Evolutionary conservation across 768 basidiomycete genomes (phyloP).

Genomic region (Pisolithus marmoratus): DNA sequence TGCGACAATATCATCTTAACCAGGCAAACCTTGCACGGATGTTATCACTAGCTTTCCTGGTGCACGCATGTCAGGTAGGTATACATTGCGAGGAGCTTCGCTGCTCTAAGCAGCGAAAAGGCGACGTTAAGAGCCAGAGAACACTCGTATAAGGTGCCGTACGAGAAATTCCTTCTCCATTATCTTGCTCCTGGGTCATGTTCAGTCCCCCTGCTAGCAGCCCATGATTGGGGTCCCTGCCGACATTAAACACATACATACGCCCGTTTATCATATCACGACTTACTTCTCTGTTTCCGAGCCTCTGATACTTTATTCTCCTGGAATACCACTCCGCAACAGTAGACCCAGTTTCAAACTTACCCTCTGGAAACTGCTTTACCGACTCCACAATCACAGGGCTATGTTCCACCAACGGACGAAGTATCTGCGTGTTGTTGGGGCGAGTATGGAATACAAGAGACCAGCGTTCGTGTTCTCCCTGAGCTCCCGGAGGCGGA

Average conservation of each 20-base stretch:
- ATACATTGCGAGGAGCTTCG: too few species aligned
- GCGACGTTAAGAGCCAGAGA: too few species aligned
- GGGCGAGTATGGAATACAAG: slow-evolving; percentile 66
- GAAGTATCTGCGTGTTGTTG: slow-evolving; percentile 44
- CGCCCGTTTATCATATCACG: too few species aligned
- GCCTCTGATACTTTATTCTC: slow-evolving; percentile 35
- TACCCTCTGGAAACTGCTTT: slow-evolving; percentile 31
- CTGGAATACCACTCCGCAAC: slow-evolving; percentile 38
- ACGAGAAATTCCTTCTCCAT: background rate
- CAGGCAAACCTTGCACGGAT: too few species aligned
- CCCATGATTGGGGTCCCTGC: slow-evolving; percentile 28
- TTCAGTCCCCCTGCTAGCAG: slow-evolving; percentile 25
- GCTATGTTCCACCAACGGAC: slow-evolving; percentile 48
- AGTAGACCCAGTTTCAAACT: slow-evolving; percentile 32
- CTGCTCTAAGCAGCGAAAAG: too few species aligned
- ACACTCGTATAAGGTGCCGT: background rate
- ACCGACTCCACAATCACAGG: slow-evolving; percentile 41
- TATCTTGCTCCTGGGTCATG: slow-evolving; percentile 18
- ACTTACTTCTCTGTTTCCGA: slow-evolving; percentile 38
- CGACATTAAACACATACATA: background rate
- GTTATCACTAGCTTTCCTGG: too few species aligned
- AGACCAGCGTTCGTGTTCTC: slow-evolving; percentile 52
- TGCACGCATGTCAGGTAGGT: too few species aligned
- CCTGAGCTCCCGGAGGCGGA: slow-evolving; percentile 56
- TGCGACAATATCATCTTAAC: too few species aligned